Evolutionary conservation across 176 grass and related monocot species (phyloP).

Genomic region (Carex parvula): DNA sequence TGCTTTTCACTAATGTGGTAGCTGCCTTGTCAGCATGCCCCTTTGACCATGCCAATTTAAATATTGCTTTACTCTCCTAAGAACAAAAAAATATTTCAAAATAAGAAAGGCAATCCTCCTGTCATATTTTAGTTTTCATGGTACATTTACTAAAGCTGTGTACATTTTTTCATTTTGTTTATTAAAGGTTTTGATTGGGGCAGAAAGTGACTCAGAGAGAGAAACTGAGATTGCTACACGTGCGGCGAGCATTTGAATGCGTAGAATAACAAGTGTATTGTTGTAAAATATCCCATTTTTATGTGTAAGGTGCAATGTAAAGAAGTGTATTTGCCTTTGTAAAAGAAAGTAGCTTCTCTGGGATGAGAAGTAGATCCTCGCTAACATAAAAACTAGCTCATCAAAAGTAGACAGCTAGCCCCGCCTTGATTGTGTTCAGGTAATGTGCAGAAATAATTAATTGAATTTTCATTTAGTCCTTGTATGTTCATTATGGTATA

Average conservation of each 20-base stretch:
- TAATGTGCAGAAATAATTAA: constrained; percentile 12
- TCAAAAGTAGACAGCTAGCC: not conserved
- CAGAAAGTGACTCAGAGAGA: constrained; percentile 59
- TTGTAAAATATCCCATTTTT: constrained; percentile 59
- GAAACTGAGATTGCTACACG: constrained; percentile 66
- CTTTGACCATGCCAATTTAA: not conserved
- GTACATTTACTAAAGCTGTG: constrained; percentile 15
- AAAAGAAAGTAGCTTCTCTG: constrained; percentile 38
- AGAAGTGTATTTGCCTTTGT: constrained; percentile 51
- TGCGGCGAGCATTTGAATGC: constrained; percentile 70
- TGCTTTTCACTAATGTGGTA: not conserved
- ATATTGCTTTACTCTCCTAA: not conserved
- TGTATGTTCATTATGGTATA: not conserved
- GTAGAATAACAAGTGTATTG: constrained; percentile 33
- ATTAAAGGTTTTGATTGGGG: constrained; percentile 36
- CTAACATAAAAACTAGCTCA: constrained; percentile 24
- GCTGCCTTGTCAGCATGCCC: not conserved
- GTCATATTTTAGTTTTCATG: not conserved
- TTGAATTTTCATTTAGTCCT: not conserved
- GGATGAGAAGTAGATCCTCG: constrained; percentile 22
- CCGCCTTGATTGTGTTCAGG: not conserved
- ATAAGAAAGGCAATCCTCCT: not conserved
- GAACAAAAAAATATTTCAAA: not conserved
- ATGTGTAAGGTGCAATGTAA: constrained; percentile 35
- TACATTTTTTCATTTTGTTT: constrained; percentile 3